Evolutionary conservation across 2,329 filamentous ascomycete genomes (phyloP), one percentile per base, ranked within the genome.

Genomic region (Thelonectria discophora): DNA sequence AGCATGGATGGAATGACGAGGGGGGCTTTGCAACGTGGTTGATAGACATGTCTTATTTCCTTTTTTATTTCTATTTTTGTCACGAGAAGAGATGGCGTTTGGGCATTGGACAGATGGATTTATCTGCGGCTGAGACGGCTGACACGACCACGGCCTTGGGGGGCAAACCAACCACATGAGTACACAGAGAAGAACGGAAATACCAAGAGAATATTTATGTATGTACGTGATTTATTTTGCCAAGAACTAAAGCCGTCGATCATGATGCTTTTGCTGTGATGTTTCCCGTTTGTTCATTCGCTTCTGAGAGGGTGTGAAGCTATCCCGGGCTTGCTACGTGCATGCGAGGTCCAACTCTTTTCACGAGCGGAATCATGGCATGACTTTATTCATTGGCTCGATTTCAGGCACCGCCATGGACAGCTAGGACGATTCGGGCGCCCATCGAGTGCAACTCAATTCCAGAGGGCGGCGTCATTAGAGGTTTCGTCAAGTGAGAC

Each of bases 161-260:
- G 12, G 18, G 42, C 21, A 24, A 24, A 24, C 21, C 21, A 45
- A 20, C 42, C 18, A 21, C 34, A 51, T 40, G 40, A 55, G 42
- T 40, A 60, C 39, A 54, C 50, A 43, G 43, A 34, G 46, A 60
- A 48, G 15, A 24, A 46, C 39, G 24, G 55, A 37, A 57, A 42
- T 55, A 6, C 21, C 6, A 24, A 24, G 21, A 24, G 21, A 24
- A 24, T 24, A 24, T 24, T 24, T 24, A 24, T 24, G 6, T 24
- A 24, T 24, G 21, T 24, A 24, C 21, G 21, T 24, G 21, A 62
- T 52, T 51, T 24, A 17, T 43, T 10, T 34, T 47, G 27, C 49
- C 24, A 17, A 30, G 30, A 13, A 24, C 20, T 30, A 58, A 24
- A 24, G 21, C 21, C 21, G 21, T 24, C 21, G 21, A 24, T 24